Evolutionary conservation across 2,329 filamentous ascomycete genomes (phyloP).

Genomic region (Fusarium nurragi): DNA sequence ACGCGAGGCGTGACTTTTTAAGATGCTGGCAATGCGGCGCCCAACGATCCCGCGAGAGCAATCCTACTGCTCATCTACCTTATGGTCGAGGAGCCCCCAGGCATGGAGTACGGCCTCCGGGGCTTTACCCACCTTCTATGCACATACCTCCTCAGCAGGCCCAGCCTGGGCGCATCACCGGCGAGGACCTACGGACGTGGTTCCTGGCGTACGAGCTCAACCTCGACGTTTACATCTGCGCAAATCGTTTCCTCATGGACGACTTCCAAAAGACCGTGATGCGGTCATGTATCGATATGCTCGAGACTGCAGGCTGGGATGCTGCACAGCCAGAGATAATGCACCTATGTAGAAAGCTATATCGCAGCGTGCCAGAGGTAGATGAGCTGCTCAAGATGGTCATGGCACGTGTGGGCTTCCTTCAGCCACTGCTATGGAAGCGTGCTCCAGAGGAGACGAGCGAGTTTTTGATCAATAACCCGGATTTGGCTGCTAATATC

Average conservation of each 20-base stretch:
- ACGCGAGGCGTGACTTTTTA: slow-evolving; percentile 28
- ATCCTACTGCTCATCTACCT: not conserved
- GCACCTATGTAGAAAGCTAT: slow-evolving; percentile 54
- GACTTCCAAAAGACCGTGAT: slow-evolving; percentile 56
- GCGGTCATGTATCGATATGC: slow-evolving; percentile 56
- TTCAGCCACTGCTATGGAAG: slow-evolving; percentile 58
- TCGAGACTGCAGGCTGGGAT: slow-evolving; percentile 55
- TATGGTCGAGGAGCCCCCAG: slow-evolving; percentile 16
- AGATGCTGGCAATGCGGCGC: slow-evolving; percentile 42
- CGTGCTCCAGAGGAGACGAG: slow-evolving; percentile 52
- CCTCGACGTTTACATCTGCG: slow-evolving; percentile 61
- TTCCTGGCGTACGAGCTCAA: slow-evolving; percentile 58
- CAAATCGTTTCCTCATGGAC: slow-evolving; percentile 58
- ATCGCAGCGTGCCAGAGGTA: slow-evolving; percentile 54
- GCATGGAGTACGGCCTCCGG: slow-evolving; percentile 8
- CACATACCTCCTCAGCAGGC: slow-evolving; percentile 1
- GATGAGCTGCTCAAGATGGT: slow-evolving; percentile 59
- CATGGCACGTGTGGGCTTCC: slow-evolving; percentile 59
- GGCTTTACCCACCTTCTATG: not conserved
- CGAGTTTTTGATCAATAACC: slow-evolving; percentile 55
- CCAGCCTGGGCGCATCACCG: slow-evolving; percentile 48
- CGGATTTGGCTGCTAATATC: slow-evolving; percentile 58
- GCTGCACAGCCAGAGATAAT: slow-evolving; percentile 57
- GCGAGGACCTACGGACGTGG: slow-evolving; percentile 59
- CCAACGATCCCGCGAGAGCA: slow-evolving; percentile 23